Evolutionary conservation across 2,329 filamentous ascomycete genomes (phyloP).

Genomic region (Emmonsiellopsis sp.): DNA sequence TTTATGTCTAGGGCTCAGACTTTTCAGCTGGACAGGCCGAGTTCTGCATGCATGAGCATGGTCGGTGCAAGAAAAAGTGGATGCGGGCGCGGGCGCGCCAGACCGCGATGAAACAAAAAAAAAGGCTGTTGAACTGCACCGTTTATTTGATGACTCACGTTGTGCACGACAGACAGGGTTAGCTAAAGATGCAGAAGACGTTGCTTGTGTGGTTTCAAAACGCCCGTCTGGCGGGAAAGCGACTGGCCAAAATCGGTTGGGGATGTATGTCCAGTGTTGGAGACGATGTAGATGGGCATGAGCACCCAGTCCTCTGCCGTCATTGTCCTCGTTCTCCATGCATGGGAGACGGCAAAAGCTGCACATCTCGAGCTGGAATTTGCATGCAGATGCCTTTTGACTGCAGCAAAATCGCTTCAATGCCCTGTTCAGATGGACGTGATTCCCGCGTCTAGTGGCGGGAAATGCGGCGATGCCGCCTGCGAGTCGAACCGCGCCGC

Average conservation of each 20-base stretch:
- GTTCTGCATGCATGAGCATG: too few relatives aligned
- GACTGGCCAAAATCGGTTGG: not conserved
- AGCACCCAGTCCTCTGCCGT: not conserved
- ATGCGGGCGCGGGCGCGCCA: not conserved
- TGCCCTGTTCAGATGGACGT: not conserved
- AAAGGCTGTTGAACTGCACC: not conserved
- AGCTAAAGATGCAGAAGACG: not conserved
- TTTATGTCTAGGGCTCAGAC: too few relatives aligned
- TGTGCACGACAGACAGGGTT: not conserved
- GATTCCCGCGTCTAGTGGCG: too few relatives aligned
- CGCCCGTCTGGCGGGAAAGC: not conserved
- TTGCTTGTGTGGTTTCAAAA: conserved; percentile 1
- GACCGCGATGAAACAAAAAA: not conserved
- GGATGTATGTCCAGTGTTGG: not conserved
- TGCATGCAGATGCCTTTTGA: not conserved
- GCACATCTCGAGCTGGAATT: not conserved
- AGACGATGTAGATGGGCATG: not conserved
- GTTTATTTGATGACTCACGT: not conserved
- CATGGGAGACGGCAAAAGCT: not conserved
- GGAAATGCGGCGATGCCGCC: too few relatives aligned
- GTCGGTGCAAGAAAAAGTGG: too few relatives aligned
- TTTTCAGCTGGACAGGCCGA: too few relatives aligned
- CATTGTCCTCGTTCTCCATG: not conserved
- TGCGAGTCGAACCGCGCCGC: too few relatives aligned
- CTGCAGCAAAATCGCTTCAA: not conserved